Evolutionary conservation across 148 eudicot species (phyloP).

Genomic region (Polygonum aviculare): DNA sequence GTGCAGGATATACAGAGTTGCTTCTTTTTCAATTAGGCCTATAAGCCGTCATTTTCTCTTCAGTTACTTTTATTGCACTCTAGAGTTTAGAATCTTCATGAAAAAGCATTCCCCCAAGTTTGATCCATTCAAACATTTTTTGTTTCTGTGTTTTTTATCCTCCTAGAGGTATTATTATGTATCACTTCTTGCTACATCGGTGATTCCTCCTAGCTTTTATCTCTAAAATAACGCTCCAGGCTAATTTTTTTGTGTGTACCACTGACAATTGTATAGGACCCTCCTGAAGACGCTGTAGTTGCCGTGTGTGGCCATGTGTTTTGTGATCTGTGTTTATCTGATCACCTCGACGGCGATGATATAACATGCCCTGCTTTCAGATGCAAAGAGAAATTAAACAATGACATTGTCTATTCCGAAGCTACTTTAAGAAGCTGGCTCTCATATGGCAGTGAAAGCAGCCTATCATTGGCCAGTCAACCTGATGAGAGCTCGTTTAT

Average conservation of each 20-base stretch:
- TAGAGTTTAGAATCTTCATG: not conserved
- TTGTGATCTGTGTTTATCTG: conserved; percentile 88
- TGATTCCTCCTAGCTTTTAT: not conserved
- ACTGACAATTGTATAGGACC: conserved; percentile 47
- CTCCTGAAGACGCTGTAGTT: conserved; percentile 91
- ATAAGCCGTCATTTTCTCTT: not conserved
- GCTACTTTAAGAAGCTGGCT: conserved; percentile 63
- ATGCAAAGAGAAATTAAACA: conserved; percentile 73
- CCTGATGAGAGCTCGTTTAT: conserved; percentile 37
- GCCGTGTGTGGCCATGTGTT: conserved; percentile 89
- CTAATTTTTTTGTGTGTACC: conserved; percentile 8
- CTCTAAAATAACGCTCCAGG: not conserved
- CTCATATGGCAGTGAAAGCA: conserved; percentile 42
- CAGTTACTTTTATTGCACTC: not conserved
- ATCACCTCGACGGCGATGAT: conserved; percentile 71
- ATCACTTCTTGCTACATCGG: not conserved
- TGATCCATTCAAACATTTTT: not conserved
- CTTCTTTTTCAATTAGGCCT: not conserved
- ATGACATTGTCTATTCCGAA: conserved; percentile 64
- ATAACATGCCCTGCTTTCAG: conserved; percentile 64
- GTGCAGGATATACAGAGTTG: not conserved
- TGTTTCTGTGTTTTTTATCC: not conserved
- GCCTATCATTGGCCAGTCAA: conserved; percentile 26
- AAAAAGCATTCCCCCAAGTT: not conserved
- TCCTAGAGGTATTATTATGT: too few relatives aligned